phyloP scores from a whole-genome alignment of 768 basidiomycete species.

The Termitomyces sp. region DNA sequence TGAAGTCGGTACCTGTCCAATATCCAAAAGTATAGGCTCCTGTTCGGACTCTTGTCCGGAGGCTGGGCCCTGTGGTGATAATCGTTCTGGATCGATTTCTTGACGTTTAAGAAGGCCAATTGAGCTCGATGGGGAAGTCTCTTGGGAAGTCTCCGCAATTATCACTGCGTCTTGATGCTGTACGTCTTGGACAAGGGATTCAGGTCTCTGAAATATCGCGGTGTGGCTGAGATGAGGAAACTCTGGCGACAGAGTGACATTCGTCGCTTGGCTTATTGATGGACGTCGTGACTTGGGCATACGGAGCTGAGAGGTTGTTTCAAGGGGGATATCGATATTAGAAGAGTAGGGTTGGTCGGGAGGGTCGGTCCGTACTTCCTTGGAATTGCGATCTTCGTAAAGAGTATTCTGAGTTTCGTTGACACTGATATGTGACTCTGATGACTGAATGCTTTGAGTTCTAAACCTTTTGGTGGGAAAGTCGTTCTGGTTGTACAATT shows the following conservation, averaged over 20 bases:
- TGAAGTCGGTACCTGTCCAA: not conserved
- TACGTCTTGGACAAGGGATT: not conserved
- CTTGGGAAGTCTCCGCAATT: not conserved
- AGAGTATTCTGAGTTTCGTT: not conserved
- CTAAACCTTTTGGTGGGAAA: not conserved
- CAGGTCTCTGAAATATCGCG: not conserved
- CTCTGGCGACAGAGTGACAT: not conserved
- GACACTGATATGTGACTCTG: not conserved
- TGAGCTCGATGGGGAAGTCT: not conserved
- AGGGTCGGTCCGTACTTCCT: not conserved
- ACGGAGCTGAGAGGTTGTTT: not conserved
- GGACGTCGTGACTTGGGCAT: not conserved
- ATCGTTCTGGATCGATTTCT: not conserved
- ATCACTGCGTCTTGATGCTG: not conserved
- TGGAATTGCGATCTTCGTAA: not conserved
- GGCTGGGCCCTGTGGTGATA: not conserved
- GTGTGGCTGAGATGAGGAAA: not conserved
- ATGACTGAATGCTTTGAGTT: not conserved
- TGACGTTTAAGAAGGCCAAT: not conserved
- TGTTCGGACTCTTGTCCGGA: no score
- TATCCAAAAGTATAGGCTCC: not conserved
- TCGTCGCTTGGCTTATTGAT: not conserved
- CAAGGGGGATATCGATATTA: not conserved
- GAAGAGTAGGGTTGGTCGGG: no score
- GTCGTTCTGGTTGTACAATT: not conserved